Conservation (phyloP, 495 filamentous ascomycete genomes). For the Aeminium ludgeri region DNA sequence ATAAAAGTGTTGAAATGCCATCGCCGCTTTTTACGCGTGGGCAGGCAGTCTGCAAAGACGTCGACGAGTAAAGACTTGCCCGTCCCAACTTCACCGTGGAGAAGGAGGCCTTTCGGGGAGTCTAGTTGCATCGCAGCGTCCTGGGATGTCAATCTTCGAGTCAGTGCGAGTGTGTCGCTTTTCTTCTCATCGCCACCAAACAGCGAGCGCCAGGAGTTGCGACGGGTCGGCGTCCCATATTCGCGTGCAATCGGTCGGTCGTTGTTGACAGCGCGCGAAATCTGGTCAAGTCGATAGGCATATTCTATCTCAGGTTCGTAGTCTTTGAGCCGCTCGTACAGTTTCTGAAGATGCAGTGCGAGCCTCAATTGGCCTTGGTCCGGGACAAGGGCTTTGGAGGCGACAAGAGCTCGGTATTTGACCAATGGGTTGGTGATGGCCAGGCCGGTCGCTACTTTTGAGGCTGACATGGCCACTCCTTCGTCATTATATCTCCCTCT, state of each 20-base stretch:
- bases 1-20: conserved; percentile 69
- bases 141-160: conserved; percentile 39
- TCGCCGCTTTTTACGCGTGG: conserved; percentile 45
- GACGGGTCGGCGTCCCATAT: not conserved
- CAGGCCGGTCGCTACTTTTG: conserved; percentile 20
- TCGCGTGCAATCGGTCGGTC: too few species aligned
- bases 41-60: conserved; percentile 49
- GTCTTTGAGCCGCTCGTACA: conserved; percentile 49
- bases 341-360: conserved; percentile 50
- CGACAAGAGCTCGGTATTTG: conserved; percentile 45
- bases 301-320: conserved; percentile 51
- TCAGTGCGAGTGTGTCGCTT: conserved; percentile 39
- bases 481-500: too few species aligned
- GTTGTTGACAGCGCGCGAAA: conserved; percentile 28
- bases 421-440: conserved; percentile 58
- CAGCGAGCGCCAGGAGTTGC: conserved; percentile 23
- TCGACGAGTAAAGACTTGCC: conserved; percentile 58
- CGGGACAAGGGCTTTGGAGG: conserved; percentile 39
- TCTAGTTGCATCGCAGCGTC: conserved; percentile 45
- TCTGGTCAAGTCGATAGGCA: conserved; percentile 33
- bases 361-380: conserved; percentile 52
- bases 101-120: conserved; percentile 46
- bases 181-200: conserved; percentile 23
- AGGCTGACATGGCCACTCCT: too few species aligned
- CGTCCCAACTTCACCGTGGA: conserved; percentile 56